Conservation (phyloP, 306 rosid species). For the Rubus parviflorus region DNA sequence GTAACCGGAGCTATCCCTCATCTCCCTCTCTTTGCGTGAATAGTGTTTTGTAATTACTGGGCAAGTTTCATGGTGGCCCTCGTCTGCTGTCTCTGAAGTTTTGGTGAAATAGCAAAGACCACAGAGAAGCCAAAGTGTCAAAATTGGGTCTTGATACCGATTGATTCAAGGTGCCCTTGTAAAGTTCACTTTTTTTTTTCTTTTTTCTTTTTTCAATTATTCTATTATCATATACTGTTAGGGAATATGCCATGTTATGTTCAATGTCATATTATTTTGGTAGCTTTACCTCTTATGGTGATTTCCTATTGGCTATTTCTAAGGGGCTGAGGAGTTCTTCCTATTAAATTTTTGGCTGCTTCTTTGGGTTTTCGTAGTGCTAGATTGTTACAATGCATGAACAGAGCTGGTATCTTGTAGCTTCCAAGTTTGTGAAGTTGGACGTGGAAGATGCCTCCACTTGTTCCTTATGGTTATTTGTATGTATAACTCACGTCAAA, state of each 20-base stretch:
- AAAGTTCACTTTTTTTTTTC: too few relatives aligned
- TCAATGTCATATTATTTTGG: neutral
- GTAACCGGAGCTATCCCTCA: conserved; percentile 55
- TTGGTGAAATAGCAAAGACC: neutral
- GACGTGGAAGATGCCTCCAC: too few relatives aligned
- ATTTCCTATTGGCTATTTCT: too few relatives aligned
- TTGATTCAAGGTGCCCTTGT: neutral
- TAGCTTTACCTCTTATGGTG: neutral
- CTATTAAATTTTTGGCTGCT: neutral
- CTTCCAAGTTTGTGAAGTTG: too few relatives aligned
- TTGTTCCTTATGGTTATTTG: too few relatives aligned
- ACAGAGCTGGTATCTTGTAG: too few relatives aligned
- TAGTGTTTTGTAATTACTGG: neutral
- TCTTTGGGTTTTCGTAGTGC: neutral
- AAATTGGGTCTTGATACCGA: neutral
- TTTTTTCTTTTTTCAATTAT: too few relatives aligned
- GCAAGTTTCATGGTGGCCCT: neutral
- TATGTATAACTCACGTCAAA: too few relatives aligned
- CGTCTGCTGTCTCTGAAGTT: neutral
- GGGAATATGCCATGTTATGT: neutral
- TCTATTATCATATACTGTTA: too few relatives aligned
- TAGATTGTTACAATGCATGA: neutral
- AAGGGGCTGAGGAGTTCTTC: too few relatives aligned
- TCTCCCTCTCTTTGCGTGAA: conserved; percentile 8
- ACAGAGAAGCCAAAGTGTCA: neutral